Conservation (phyloP, 176 grass and related monocot species). For the Ampelocalamus luodianensis region DNA sequence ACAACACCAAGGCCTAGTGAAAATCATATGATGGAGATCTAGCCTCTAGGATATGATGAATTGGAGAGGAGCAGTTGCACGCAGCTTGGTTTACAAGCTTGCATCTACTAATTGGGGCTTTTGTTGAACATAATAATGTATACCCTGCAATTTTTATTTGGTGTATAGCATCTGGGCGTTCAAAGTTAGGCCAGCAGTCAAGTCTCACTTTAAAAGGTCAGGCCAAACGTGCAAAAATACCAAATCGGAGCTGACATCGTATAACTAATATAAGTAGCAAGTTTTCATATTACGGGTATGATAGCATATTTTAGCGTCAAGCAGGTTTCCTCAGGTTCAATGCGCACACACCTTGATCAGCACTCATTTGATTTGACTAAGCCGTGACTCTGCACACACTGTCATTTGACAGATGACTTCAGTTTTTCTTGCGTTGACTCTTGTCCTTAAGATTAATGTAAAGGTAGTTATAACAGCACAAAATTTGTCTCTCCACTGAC, state of each 20-base stretch:
- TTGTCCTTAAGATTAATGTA: slow-evolving; percentile 21
- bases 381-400: not conserved
- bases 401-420: not conserved
- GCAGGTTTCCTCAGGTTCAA: slow-evolving; percentile 41
- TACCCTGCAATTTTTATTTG: not conserved
- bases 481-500: not conserved
- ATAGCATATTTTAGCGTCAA: not conserved
- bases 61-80: not conserved
- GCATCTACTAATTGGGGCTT: slow-evolving; percentile 4
- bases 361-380: slow-evolving; percentile 39
- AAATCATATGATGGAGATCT: not conserved
- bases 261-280: not conserved
- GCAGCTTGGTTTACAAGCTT: slow-evolving; percentile 13
- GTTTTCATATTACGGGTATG: slow-evolving; percentile 17
- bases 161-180: slow-evolving; percentile 4
- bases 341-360: slow-evolving; percentile 15
- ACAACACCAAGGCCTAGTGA: not conserved
- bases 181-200: slow-evolving; percentile 47
- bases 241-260: not conserved
- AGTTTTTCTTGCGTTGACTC: slow-evolving; percentile 30
- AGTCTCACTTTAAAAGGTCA: slow-evolving; percentile 27
- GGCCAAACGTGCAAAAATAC: slow-evolving; percentile 33
- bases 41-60: not conserved
- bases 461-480: not conserved
- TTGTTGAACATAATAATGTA: not conserved